These are phyloP conservation scores for Croton setiger DNA, from an alignment of 441 rosid species.

Conservation along the genomic window DNA sequence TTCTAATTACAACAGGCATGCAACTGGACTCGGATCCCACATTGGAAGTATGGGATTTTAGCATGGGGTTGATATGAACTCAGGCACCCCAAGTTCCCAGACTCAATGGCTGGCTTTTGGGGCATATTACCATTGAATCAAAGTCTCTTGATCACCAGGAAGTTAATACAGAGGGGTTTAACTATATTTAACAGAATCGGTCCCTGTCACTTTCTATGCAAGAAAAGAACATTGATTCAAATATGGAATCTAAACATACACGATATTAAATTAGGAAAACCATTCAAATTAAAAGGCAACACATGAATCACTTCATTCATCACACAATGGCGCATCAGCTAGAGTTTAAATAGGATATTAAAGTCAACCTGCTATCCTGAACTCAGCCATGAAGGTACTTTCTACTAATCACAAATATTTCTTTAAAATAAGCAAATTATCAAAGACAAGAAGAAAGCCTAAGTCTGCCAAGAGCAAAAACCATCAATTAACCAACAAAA, in stretches of 20 bases:
- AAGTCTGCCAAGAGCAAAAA: background rate
- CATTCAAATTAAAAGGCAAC: background rate
- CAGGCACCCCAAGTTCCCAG: too few relatives aligned
- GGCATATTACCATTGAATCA: background rate
- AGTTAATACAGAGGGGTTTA: background rate
- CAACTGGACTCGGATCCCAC: background rate
- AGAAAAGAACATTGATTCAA: background rate
- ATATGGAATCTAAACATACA: background rate
- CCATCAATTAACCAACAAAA: background rate
- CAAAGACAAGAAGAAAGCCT: background rate
- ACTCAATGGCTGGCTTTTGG: too few relatives aligned
- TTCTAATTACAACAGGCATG: background rate
- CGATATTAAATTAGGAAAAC: background rate
- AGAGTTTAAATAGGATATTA: background rate
- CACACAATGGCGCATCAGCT: background rate
- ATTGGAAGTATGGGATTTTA: background rate
- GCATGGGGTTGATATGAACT: background rate
- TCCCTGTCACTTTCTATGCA: background rate
- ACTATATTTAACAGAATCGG: background rate
- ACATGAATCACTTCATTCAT: background rate
- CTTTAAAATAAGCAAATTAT: background rate
- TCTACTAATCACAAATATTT: background rate
- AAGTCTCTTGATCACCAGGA: too few relatives aligned
- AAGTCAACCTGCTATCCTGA: background rate
- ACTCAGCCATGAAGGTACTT: background rate